These are phyloP conservation scores for Ustilago shanxiensis DNA, from an alignment of 1,284 basidiomycete genomes.

Conservation along the genomic window DNA sequence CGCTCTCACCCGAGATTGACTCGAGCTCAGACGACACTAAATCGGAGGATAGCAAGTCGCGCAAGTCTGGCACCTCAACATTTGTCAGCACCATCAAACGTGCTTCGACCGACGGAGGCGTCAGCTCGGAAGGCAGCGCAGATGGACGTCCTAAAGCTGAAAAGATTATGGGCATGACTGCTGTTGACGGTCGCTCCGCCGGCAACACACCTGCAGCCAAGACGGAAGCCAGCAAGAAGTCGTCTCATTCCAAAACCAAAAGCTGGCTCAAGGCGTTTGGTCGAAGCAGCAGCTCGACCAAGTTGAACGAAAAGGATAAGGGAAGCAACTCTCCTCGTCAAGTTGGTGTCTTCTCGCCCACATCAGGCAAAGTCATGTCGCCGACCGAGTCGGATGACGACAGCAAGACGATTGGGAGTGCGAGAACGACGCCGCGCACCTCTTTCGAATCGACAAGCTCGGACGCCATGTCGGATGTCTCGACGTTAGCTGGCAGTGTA, in stretches of 20 bases:
- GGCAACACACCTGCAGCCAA: conserved; percentile 5
- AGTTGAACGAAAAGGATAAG: conserved; percentile 5
- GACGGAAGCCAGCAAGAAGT: conserved; percentile 30
- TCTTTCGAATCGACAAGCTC: conserved; percentile 43
- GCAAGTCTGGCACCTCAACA: conserved; percentile 47
- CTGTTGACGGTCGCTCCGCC: conserved; percentile 29
- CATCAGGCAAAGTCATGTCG: conserved; percentile 22
- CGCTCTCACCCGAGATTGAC: conserved; percentile 58
- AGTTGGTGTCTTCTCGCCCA: conserved; percentile 12
- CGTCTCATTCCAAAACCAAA: conserved; percentile 58
- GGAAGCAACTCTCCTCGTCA: conserved; percentile 15
- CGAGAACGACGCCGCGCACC: conserved; percentile 36
- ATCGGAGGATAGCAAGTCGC: conserved; percentile 47
- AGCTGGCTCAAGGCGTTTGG: conserved; percentile 61
- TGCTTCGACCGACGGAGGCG: conserved; percentile 48
- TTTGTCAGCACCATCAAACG: conserved; percentile 66
- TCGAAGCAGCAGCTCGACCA: conserved; percentile 23
- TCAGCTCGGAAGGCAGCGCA: conserved; percentile 26
- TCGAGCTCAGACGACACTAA: conserved; percentile 52
- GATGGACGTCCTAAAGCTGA: conserved; percentile 55
- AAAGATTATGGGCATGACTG: conserved; percentile 60
- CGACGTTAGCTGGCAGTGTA: conserved; percentile 46
- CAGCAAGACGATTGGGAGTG: conserved; percentile 36
- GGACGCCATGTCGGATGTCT: conserved; percentile 49
- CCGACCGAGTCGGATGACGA: conserved; percentile 55